A percentile compares a stretch with the other conserved stretches of the same genome.
Evolutionary conservation across 1,284 basidiomycete genomes (phyloP).

Genomic region (Marasmius sp.): DNA sequence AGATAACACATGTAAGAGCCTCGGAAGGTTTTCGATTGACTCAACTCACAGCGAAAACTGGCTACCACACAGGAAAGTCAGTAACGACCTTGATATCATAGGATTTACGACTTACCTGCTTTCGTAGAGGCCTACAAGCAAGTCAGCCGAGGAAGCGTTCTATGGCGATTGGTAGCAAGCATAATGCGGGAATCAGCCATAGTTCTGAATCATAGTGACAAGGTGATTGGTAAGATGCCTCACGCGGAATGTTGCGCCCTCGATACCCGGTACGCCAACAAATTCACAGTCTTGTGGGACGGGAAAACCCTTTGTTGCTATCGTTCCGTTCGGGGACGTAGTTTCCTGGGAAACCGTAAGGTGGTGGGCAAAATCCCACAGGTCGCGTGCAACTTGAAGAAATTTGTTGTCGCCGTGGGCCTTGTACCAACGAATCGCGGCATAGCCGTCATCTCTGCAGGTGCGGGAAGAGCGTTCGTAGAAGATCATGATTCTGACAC

Average conservation of each 20-base stretch:
- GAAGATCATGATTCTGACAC: too few species aligned
- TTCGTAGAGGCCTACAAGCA: too few species aligned
- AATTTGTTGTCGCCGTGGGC: neutral
- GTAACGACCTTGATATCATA: too few species aligned
- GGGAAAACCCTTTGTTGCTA: neutral
- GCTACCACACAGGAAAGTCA: too few species aligned
- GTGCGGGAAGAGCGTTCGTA: too few species aligned
- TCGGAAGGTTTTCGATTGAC: too few species aligned
- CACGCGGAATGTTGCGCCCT: neutral
- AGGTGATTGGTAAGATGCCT: neutral
- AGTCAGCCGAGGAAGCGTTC: neutral
- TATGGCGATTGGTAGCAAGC: neutral
- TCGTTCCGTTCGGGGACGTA: neutral
- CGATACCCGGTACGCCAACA: too few species aligned
- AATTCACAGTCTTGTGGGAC: too few species aligned
- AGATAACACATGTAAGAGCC: too few species aligned
- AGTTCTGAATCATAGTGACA: too few species aligned
- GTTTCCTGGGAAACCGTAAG: neutral
- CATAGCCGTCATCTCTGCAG: neutral
- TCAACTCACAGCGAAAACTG: too few species aligned
- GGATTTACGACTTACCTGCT: neutral
- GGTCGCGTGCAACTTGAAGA: neutral
- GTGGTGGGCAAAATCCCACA: neutral
- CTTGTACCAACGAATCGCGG: neutral
- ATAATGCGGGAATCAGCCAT: too few species aligned